Evolutionary conservation across 768 basidiomycete species (phyloP).

Genomic region (Galerina sulciceps): DNA sequence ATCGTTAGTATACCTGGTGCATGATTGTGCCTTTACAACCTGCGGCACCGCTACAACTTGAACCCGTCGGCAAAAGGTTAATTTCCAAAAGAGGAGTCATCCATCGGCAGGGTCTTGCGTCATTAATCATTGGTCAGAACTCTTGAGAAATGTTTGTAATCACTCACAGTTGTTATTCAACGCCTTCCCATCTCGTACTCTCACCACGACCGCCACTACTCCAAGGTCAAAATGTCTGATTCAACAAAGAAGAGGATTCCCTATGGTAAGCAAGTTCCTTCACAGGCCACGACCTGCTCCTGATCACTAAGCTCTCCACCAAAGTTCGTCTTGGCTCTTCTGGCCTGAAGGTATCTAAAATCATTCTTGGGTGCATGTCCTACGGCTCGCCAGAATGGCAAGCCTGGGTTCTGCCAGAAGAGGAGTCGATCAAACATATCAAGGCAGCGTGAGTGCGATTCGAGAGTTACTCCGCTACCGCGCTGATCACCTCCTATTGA

Average conservation of each 20-base stretch:
- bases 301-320: background rate
- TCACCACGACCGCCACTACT: too few species aligned
- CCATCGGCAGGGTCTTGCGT: too few species aligned
- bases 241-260: slow-evolving; percentile 21
- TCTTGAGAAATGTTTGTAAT: too few species aligned
- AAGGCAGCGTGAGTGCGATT: slow-evolving; percentile 42
- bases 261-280: slow-evolving; percentile 23
- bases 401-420: slow-evolving; percentile 48
- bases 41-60: too few species aligned
- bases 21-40: too few species aligned
- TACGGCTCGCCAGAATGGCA: slow-evolving; percentile 60
- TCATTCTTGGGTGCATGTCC: slow-evolving; percentile 69
- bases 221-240: background rate
- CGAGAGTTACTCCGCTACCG: background rate
- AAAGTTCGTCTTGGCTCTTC: slow-evolving; percentile 52
- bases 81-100: too few species aligned
- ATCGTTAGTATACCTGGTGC: background rate
- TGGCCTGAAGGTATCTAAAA: slow-evolving; percentile 64
- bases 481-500: background rate
- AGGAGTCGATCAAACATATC: slow-evolving; percentile 56
- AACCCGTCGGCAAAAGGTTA: too few species aligned
- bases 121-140: too few species aligned
- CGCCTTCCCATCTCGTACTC: too few species aligned
- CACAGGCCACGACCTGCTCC: background rate
- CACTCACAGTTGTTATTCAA: too few species aligned